phyloP scores from a whole-genome alignment of 2,329 filamentous ascomycete genomes.

The Phoma sp. region DNA sequence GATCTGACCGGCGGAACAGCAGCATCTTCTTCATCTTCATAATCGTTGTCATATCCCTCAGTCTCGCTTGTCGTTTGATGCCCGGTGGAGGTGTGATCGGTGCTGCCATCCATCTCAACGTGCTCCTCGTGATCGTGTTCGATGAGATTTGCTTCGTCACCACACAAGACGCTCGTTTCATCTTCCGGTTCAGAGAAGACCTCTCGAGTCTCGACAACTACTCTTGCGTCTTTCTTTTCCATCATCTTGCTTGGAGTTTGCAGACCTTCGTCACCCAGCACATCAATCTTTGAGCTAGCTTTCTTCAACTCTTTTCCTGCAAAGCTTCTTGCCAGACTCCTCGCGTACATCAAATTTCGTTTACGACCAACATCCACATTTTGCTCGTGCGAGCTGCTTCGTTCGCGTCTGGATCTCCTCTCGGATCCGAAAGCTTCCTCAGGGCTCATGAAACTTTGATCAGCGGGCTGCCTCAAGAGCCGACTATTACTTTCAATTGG shows the following conservation, averaged over 20 bases:
- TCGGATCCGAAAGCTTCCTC: conserved; percentile 29
- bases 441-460: conserved; percentile 38
- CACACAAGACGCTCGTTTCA: conserved; percentile 41
- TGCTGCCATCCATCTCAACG: conserved; percentile 4
- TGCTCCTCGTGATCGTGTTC: conserved; percentile 14
- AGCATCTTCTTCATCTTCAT: conserved; percentile 44
- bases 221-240: conserved; percentile 7
- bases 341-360: conserved; percentile 32
- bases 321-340: conserved; percentile 36
- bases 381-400: conserved; percentile 22
- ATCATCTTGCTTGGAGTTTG: conserved; percentile 1
- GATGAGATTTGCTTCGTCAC: conserved; percentile 29
- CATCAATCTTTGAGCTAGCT: conserved; percentile 22
- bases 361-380: conserved; percentile 24
- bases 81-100: conserved; percentile 11
- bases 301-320: conserved; percentile 27
- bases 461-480: conserved; percentile 34
- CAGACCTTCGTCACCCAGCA: conserved; percentile 18
- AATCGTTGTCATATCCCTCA: conserved; percentile 22
- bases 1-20: conserved; percentile 29
- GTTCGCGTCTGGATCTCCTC: conserved; percentile 24
- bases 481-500: conserved; percentile 41
- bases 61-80: background rate
- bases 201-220: conserved; percentile 13
- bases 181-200: conserved; percentile 28